A percentile compares a stretch with the other conserved stretches of the same genome.
These are phyloP conservation scores for Trichoderma endophyticum DNA, from an alignment of 2,329 filamentous ascomycete genomes.

Conservation along the genomic window DNA sequence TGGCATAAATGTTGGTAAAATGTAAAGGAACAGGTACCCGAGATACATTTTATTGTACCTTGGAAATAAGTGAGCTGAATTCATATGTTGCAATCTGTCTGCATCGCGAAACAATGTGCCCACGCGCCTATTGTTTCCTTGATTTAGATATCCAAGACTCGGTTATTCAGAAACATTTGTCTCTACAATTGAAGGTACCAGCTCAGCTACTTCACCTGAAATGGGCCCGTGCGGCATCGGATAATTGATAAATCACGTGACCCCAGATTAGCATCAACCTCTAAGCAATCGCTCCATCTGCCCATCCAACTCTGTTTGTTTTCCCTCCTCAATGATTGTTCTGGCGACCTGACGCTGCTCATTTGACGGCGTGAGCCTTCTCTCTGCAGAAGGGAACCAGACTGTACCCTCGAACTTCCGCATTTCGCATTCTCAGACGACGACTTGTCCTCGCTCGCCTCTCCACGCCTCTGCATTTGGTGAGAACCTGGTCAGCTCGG, in stretches of 20 bases:
- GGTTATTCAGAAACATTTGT: background rate
- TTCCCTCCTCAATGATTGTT: background rate
- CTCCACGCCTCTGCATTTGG: background rate
- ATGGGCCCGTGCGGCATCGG: constrained; percentile 2
- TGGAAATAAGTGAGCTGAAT: background rate
- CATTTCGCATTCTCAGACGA: background rate
- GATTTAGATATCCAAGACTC: background rate
- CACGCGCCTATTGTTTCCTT: background rate
- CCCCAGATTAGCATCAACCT: background rate
- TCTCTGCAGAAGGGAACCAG: background rate
- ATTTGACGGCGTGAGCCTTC: background rate
- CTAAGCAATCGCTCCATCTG: background rate
- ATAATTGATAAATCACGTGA: constrained; percentile 1
- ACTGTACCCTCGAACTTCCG: background rate
- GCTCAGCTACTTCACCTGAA: background rate
- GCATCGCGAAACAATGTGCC: background rate
- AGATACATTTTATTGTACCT: background rate
- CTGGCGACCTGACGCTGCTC: constrained; percentile 6
- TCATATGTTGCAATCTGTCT: too few relatives aligned
- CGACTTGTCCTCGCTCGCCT: background rate
- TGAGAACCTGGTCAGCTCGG: background rate
- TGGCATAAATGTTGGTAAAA: background rate
- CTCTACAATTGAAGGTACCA: background rate
- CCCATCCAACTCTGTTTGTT: background rate
- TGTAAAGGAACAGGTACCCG: background rate